Evolutionary conservation across 768 basidiomycete genomes (phyloP).

Genomic region (Mrakia blollopis): DNA sequence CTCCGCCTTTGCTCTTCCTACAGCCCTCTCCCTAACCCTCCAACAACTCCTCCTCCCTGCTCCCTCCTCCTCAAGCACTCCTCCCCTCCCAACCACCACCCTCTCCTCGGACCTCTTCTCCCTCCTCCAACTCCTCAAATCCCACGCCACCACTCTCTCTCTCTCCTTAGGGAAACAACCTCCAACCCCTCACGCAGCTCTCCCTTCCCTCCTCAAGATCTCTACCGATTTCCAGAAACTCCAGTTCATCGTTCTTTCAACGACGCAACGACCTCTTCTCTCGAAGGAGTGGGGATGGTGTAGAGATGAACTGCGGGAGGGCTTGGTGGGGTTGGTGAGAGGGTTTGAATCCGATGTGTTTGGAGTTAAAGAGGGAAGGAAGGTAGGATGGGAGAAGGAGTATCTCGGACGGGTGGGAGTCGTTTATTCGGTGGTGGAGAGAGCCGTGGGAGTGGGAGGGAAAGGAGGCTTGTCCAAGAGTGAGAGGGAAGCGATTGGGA

Average conservation of each 20-base stretch:
- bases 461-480: background rate
- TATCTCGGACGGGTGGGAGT: background rate
- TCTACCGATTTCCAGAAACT: background rate
- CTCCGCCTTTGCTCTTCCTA: background rate
- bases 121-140: slow-evolving; percentile 27
- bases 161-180: slow-evolving; percentile 28
- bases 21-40: slow-evolving; percentile 4
- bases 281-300: slow-evolving; percentile 19
- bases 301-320: slow-evolving; percentile 12
- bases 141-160: slow-evolving; percentile 23
- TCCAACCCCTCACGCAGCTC: slow-evolving; percentile 21
- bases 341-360: slow-evolving; percentile 2
- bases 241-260: background rate
- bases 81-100: background rate
- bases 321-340: background rate
- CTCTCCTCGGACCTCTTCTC: background rate
- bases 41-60: background rate
- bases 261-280: background rate
- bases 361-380: background rate
- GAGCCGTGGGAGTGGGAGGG: background rate
- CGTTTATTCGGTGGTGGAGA: background rate
- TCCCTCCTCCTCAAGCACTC: background rate
- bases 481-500: background rate
- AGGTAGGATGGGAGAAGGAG: background rate
- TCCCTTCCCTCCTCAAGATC: slow-evolving; percentile 27